These are phyloP conservation scores for Glonium stellatum DNA, from an alignment of 495 filamentous ascomycete genomes.

Conservation along the genomic window DNA sequence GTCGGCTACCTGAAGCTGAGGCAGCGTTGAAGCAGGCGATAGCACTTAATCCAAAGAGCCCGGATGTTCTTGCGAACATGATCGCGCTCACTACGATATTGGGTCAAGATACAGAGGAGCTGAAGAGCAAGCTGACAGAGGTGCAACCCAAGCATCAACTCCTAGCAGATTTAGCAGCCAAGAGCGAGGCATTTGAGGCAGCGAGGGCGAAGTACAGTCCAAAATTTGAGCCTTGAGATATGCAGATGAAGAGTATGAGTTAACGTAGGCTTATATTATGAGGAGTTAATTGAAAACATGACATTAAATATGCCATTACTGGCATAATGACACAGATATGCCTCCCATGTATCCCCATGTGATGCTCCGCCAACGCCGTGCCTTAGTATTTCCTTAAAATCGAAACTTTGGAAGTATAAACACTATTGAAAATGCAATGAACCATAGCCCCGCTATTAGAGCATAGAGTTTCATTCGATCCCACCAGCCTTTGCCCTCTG, in stretches of 20 bases:
- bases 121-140: slow-evolving; percentile 33
- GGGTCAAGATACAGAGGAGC: slow-evolving; percentile 59
- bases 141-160: slow-evolving; percentile 30
- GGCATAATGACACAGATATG: no score
- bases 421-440: slow-evolving; percentile 66
- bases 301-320: no score
- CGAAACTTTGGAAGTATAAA: slow-evolving; percentile 77
- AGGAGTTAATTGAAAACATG: no score
- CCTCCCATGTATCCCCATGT: no score
- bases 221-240: slow-evolving; percentile 34
- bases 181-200: slow-evolving; percentile 36
- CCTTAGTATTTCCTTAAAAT: slow-evolving; percentile 45
- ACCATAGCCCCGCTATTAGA: slow-evolving; percentile 71
- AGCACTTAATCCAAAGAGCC: slow-evolving; percentile 61
- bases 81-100: slow-evolving; percentile 69
- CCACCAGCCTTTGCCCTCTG: slow-evolving; percentile 82
- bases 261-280: neutral
- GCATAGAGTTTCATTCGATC: slow-evolving; percentile 77
- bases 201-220: slow-evolving; percentile 36
- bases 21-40: slow-evolving; percentile 73
- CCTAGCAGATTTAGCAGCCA: slow-evolving; percentile 31
- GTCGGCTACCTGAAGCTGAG: slow-evolving; percentile 82
- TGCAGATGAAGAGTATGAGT: neutral
- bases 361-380: no score
- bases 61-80: slow-evolving; percentile 70